Conservation (phyloP, 225 moss, liverwort and hornwort genomes). For the Pseudoscleropodium purum region DNA sequence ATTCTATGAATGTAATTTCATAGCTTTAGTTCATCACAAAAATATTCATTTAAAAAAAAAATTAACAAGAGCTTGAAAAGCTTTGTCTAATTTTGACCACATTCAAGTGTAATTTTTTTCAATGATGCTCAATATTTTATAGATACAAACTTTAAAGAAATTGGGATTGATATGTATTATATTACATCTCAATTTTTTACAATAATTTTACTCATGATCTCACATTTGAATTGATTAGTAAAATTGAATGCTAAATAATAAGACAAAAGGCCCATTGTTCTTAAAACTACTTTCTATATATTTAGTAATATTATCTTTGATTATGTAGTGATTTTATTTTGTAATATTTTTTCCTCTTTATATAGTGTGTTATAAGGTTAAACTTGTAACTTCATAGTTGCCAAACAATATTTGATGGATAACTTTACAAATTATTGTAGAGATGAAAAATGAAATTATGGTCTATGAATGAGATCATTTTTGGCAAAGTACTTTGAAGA, state of each 20-base stretch:
- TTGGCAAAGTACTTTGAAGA: neutral
- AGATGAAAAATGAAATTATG: neutral
- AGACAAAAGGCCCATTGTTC: neutral
- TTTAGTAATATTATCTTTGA: neutral
- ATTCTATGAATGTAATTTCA: neutral
- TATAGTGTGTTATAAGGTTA: accelerated
- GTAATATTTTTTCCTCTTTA: no score
- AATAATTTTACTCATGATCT: no score
- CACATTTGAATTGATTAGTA: neutral
- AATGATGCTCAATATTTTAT: neutral
- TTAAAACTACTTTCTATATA: neutral
- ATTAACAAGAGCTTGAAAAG: neutral
- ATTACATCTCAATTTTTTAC: neutral
- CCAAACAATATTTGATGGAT: neutral
- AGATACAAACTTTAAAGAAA: neutral
- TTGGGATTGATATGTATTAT: neutral
- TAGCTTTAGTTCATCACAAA: neutral
- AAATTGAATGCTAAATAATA: neutral
- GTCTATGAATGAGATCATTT: accelerated
- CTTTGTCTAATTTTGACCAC: neutral
- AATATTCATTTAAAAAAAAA: neutral
- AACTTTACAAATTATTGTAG: neutral
- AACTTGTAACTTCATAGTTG: accelerated
- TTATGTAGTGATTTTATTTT: no score
- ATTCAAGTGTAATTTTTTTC: neutral